A percentile compares a stretch with the other conserved stretches of the same genome.
Evolutionary conservation across 2,329 filamentous ascomycete species (phyloP).

Genomic region (Cladosporium cucumerinum): DNA sequence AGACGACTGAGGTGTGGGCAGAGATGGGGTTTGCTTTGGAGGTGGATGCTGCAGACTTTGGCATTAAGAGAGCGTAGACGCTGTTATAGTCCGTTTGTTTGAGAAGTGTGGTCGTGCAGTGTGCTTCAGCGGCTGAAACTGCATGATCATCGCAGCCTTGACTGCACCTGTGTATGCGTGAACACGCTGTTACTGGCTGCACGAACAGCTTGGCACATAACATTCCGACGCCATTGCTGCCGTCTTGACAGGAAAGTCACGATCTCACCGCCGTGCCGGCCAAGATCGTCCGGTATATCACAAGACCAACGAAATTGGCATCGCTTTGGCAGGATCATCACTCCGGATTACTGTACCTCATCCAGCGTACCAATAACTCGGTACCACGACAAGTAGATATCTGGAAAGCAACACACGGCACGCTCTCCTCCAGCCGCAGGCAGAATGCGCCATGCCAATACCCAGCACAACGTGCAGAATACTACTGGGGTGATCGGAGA

Average conservation of each 20-base stretch:
- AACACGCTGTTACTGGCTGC: background rate
- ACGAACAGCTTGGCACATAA: background rate
- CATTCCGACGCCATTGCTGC: background rate
- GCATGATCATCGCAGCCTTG: background rate
- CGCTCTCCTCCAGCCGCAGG: background rate
- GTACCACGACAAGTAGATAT: background rate
- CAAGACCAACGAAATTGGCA: background rate
- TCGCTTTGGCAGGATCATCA: background rate
- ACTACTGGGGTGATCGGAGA: background rate
- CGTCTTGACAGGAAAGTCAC: background rate
- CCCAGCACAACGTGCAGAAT: background rate
- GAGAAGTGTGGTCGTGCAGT: background rate
- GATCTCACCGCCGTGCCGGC: background rate
- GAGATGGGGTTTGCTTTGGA: background rate
- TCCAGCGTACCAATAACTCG: no score
- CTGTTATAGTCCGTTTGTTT: background rate
- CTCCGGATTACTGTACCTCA: background rate
- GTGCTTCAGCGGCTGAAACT: background rate
- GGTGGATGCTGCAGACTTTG: background rate
- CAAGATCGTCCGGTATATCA: background rate
- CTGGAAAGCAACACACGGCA: slow-evolving; percentile 1
- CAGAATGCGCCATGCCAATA: slow-evolving; percentile 14
- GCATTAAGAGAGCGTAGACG: background rate
- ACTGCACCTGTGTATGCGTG: background rate
- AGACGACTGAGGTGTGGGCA: background rate